Percentiles rank a stretch among this genome's conserved stretches.
Conservation (phyloP, 129 eudicot species). For the Artemisia tridentata region DNA sequence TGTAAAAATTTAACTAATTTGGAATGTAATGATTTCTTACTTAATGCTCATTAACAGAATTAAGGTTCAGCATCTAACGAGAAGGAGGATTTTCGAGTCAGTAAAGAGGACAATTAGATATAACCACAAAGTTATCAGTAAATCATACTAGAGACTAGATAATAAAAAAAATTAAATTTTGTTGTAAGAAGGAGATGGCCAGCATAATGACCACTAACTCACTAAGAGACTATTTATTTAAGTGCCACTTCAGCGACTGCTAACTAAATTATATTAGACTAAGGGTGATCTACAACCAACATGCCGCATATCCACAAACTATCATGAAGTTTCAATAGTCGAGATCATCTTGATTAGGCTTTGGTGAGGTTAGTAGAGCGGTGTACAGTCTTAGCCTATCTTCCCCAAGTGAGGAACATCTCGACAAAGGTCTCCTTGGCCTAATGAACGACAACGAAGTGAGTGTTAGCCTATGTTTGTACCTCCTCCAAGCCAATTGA, state of each 20-base stretch:
- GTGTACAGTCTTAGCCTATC: conserved; percentile 82
- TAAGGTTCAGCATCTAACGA: too few species aligned
- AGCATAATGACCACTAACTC: not conserved
- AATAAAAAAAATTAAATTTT: too few species aligned
- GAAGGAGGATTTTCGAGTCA: too few species aligned
- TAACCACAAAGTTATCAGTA: too few species aligned
- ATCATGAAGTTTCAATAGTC: conserved; percentile 38
- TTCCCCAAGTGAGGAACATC: conserved; percentile 78
- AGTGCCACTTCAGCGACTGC: not conserved
- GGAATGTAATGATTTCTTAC: too few species aligned
- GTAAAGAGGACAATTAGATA: too few species aligned
- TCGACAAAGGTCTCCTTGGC: conserved; percentile 73
- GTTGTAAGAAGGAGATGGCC: too few species aligned
- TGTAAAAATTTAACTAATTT: too few species aligned
- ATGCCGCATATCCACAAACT: not conserved
- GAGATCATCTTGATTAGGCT: conserved; percentile 84
- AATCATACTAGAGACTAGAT: too few species aligned
- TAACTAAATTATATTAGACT: not conserved
- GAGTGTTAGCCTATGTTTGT: conserved; percentile 61
- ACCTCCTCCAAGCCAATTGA: conserved; percentile 90
- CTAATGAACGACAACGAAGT: conserved; percentile 71
- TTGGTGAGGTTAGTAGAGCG: conserved; percentile 76
- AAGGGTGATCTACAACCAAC: not conserved
- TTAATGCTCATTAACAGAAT: too few species aligned
- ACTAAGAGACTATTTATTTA: not conserved